These are phyloP conservation scores for Teunomyces funiuensis DNA, from an alignment of 805 yeast genomes.

Conservation along the genomic window DNA sequence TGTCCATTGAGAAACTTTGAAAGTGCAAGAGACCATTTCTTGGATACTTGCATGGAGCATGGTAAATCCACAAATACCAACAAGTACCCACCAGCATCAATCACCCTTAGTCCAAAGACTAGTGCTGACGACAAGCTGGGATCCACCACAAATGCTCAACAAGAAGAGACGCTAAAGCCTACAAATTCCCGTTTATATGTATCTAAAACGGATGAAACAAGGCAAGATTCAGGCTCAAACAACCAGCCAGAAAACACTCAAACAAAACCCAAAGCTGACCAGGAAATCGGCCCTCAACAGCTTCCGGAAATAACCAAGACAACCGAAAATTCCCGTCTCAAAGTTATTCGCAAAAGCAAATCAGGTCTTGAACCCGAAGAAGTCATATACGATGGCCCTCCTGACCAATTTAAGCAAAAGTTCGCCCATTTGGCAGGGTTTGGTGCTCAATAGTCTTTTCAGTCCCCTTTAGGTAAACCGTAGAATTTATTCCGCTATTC, in stretches of 20 bases:
- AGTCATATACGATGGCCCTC: background rate
- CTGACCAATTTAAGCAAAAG: background rate
- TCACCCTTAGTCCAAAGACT: background rate
- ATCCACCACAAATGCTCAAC: too few species aligned
- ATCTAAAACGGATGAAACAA: background rate
- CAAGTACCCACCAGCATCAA: slow-evolving; percentile 7
- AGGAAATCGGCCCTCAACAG: background rate
- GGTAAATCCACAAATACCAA: slow-evolving; percentile 10
- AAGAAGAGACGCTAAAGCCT: background rate
- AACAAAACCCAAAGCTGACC: background rate
- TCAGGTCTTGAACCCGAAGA: background rate
- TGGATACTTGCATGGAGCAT: slow-evolving; percentile 49
- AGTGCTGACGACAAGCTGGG: too few species aligned
- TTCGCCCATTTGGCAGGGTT: background rate
- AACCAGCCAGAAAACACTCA: background rate
- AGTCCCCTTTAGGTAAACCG: too few species aligned
- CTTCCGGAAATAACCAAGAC: background rate
- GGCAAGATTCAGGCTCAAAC: background rate
- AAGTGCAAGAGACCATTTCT: slow-evolving; percentile 48
- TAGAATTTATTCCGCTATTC: slow-evolving; percentile 1
- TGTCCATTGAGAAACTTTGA: slow-evolving; percentile 45
- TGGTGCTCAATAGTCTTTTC: background rate
- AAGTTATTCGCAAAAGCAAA: background rate
- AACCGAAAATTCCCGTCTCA: background rate
- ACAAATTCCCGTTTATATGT: background rate